These are phyloP conservation scores for Arabidopsis hybrid DNA, from an alignment of 441 rosid species.

Conservation along the genomic window DNA sequence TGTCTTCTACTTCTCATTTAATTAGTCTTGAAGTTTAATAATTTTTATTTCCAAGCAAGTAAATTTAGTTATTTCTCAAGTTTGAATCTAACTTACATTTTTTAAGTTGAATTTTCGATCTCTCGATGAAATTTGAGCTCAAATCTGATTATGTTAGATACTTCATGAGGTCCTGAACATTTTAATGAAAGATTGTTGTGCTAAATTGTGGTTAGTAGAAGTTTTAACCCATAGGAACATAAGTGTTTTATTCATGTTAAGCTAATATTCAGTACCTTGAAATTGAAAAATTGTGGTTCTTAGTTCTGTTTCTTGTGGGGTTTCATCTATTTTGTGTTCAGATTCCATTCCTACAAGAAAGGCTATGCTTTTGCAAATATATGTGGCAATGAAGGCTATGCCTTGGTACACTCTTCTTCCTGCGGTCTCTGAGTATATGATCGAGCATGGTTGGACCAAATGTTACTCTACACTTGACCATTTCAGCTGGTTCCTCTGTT, in stretches of 20 bases:
- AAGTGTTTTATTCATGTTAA: no score
- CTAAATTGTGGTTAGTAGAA: no score
- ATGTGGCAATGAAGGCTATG: conserved; percentile 86
- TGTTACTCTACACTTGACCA: conserved; percentile 66
- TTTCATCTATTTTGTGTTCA: conserved; percentile 39
- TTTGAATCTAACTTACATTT: not conserved
- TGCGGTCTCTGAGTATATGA: conserved; percentile 72
- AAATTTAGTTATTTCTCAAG: not conserved
- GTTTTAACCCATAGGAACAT: no score
- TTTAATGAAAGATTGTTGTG: no score
- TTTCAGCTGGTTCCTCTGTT: conserved; percentile 63
- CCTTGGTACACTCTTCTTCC: conserved; percentile 85
- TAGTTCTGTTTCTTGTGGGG: not conserved
- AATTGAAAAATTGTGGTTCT: not conserved
- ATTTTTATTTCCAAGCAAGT: not conserved
- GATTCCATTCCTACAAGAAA: conserved; percentile 76
- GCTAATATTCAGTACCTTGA: not conserved
- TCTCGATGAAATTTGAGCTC: not conserved
- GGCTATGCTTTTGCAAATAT: conserved; percentile 81
- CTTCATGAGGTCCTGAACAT: no score
- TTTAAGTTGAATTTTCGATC: not conserved
- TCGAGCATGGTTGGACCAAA: conserved; percentile 89
- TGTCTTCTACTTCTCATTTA: not conserved
- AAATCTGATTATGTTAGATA: no score
- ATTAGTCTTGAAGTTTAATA: not conserved